Percentiles rank a stretch among this genome's conserved stretches.
These are phyloP conservation scores for Chlamydomonas reinhardtii DNA, from an alignment of 163 green algal species.

Conservation along the genomic window DNA sequence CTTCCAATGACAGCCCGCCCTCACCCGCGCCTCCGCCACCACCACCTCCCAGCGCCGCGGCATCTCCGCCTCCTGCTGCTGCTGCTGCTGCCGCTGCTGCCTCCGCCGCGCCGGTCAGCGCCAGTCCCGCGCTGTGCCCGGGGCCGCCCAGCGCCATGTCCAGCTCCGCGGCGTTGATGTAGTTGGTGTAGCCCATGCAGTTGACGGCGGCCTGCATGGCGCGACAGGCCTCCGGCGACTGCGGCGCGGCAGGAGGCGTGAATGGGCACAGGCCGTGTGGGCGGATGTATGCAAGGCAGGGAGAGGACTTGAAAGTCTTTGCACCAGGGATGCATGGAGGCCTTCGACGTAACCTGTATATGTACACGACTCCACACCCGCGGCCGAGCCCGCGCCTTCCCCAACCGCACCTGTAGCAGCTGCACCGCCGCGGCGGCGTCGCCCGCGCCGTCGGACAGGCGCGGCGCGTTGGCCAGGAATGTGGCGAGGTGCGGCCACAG, in stretches of 20 bases:
- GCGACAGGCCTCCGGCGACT: not conserved
- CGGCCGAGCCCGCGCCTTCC: too few relatives aligned
- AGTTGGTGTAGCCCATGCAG: constrained; percentile 46
- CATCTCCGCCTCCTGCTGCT: too few relatives aligned
- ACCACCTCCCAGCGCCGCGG: too few relatives aligned
- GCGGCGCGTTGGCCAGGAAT: constrained; percentile 33
- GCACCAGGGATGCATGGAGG: too few relatives aligned
- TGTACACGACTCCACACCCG: too few relatives aligned
- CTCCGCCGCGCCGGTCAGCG: too few relatives aligned
- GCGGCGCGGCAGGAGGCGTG: not conserved
- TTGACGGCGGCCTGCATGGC: constrained; percentile 15
- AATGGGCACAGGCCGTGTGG: too few relatives aligned
- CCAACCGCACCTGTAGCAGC: not conserved
- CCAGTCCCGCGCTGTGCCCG: too few relatives aligned
- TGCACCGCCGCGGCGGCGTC: not conserved
- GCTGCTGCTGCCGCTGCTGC: too few relatives aligned
- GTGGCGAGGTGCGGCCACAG: constrained; percentile 36
- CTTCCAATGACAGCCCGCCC: constrained; percentile 14
- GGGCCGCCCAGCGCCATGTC: not conserved
- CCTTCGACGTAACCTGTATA: too few relatives aligned
- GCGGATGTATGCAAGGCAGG: too few relatives aligned
- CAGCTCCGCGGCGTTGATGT: constrained; percentile 22
- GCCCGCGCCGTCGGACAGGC: constrained; percentile 15
- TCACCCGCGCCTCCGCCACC: not conserved
- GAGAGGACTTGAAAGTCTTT: too few relatives aligned